Base-by-base conservation (phyloP, 768 basidiomycete species). In the Kwoniella europaea region DNA sequence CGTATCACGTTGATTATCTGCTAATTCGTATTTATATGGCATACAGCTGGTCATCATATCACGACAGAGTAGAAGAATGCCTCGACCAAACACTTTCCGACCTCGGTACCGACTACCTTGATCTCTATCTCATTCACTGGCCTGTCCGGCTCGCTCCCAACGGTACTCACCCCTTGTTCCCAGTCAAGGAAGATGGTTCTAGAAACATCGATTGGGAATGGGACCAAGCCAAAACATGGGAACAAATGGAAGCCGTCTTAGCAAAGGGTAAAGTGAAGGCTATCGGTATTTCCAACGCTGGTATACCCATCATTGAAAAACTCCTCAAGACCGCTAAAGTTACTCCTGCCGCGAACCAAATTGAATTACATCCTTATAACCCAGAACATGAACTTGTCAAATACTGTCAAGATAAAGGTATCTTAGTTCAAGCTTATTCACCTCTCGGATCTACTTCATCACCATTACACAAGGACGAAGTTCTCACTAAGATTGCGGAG, bases 51-150 rank as follows among this genome's bases (percentile, higher is more conserved):
- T 83, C 75, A 65, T 84, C 83, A 2, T 80, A 90, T 80, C 91
- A 92, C 79, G 83, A 85, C 67, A 82, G 86, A 43, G 87, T 88
- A 10, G 86, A 86, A 54, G 87, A 87, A 63, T 89, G 90, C n/a
- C 86, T 96, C 35, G 86, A 90, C 70, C 83, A 84, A 41, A 91
- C 91, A n/a, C 87, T 95, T 67, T 84, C 86, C 75, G 85, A 86
- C 65, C 89, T 96, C 58, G 88, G 88, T 41, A 90, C 89, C 1
- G 86, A 88, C 60, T 94, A 94, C 81, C 85, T 94, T 58, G 92
- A 94, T 78, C 88, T 93, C 27, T 93, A 90, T 89, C 79, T 76
- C 86, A 83, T 72, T 20, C 74, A 66, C 43, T 71, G 68, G 68
- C 68, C 68, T 5, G 63, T 70, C 27, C 42, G 63, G 44, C 42